Base-by-base conservation (phyloP, 2,329 filamentous ascomycete species). In the Arthroderma uncinatum region DNA sequence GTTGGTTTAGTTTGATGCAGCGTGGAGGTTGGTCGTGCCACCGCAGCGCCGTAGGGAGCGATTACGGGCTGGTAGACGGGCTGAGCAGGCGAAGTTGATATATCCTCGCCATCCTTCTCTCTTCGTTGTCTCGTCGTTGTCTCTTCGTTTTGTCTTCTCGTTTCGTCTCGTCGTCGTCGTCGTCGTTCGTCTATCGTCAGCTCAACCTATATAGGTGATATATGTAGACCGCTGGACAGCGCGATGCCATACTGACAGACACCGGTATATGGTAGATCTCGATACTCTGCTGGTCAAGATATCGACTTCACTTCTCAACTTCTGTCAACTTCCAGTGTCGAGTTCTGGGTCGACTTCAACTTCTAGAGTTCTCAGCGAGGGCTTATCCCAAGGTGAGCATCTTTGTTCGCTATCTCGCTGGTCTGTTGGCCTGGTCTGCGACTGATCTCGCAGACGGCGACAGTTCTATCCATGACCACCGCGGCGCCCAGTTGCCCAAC, bases 391-490 rank as follows among this genome's bases (percentile, higher is more conserved):
- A n/a, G n/a, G n/a, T n/a, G n/a, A n/a, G n/a, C n/a, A n/a, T n/a
- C n/a, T n/a, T n/a, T n/a, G n/a, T n/a, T n/a, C n/a, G n/a, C n/a
- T n/a, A n/a, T n/a, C n/a, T n/a, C n/a, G n/a, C n/a, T n/a, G n/a
- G n/a, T n/a, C n/a, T n/a, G n/a, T n/a, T 19, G 39, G 9, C 39
- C 39, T 6, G 39, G 7, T 30, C 19, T 44, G 19, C 8, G 2
- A 42, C 40, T 44, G 40, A 44, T 10, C 40, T 23, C 8, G 34
- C 40, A 21, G 40, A 30, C 28, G 28, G 28, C 28, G 28, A 30
- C 28, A 30, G 28, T n/a, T 39, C 34, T 34, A 12, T 39, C 54
- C 36, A 58, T 60, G 56, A 58, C 56, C 36, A 52, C 54, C 56
- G 19, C 54, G 34, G 52, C 56, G 10, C 23, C 59, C 5, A 37